A percentile compares a stretch with the other conserved stretches of the same genome.
phyloP scores from a whole-genome alignment of 306 rosid species.

The Malus asiatica region DNA sequence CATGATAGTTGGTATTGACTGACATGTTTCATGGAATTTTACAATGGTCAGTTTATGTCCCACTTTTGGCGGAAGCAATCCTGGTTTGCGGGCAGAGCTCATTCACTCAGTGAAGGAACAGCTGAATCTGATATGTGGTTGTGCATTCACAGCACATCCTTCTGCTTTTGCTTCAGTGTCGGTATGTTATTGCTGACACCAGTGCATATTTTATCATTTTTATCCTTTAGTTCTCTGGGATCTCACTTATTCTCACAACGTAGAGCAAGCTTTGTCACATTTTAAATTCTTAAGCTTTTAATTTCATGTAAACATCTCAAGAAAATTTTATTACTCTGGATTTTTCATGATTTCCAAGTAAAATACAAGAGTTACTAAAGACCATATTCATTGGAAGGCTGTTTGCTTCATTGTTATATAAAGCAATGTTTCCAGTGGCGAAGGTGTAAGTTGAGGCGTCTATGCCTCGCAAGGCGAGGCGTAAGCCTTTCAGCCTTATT shows the following conservation, averaged over 20 bases:
- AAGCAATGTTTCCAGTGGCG: too few relatives aligned
- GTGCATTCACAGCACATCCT: conserved; percentile 64
- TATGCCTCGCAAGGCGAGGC: too few relatives aligned
- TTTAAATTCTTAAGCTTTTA: neutral
- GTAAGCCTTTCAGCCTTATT: too few relatives aligned
- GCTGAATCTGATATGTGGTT: conserved; percentile 70
- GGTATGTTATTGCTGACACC: conserved; percentile 45
- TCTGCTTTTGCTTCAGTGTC: conserved; percentile 86
- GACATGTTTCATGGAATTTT: conserved; percentile 4
- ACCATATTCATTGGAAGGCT: neutral
- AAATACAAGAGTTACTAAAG: neutral
- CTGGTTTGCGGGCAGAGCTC: conserved; percentile 79
- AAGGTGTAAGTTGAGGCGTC: too few relatives aligned
- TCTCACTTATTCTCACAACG: neutral
- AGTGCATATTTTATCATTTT: neutral
- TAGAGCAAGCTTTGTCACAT: neutral
- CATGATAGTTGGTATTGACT: conserved; percentile 11
- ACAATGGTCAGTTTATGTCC: conserved; percentile 60
- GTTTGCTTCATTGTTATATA: neutral
- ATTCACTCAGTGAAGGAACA: conserved; percentile 79
- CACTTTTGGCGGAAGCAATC: conserved; percentile 95
- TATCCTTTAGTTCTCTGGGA: neutral
- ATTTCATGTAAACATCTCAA: neutral
- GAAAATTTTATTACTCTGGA: neutral
- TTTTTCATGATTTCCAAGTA: neutral